phyloP scores from a whole-genome alignment of 2,329 filamentous ascomycete genomes.

The Ophiostoma himal-ulmi region DNA sequence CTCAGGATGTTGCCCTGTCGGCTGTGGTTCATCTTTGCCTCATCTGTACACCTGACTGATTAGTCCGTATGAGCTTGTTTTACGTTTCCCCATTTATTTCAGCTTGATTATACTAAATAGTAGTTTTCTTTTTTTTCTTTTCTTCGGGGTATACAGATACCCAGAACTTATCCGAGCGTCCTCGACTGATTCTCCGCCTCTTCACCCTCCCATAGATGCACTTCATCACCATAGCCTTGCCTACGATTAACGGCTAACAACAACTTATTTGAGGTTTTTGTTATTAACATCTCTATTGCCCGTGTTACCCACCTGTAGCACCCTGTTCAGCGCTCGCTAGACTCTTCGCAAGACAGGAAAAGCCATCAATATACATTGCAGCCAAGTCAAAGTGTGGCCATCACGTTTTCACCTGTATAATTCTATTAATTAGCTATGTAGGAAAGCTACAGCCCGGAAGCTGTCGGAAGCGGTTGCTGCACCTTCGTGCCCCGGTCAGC shows the following conservation, averaged over 20 bases:
- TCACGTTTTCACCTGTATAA: background rate
- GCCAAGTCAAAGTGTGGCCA: background rate
- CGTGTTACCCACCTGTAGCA: background rate
- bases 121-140: background rate
- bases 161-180: background rate
- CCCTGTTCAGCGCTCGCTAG: constrained; percentile 11
- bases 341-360: background rate
- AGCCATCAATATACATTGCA: background rate
- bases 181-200: constrained; percentile 10
- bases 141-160: background rate
- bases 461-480: background rate
- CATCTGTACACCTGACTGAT: background rate
- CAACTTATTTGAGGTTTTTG: background rate
- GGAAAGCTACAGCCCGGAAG: background rate
- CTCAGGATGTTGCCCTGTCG: background rate
- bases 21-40: background rate
- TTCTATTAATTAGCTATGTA: background rate
- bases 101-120: background rate
- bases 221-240: background rate
- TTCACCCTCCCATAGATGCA: background rate
- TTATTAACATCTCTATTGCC: background rate
- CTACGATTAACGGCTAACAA: background rate
- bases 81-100: background rate
- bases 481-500: background rate
- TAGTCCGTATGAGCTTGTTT: constrained; percentile 5